Conservation (phyloP, 2,329 filamentous ascomycete species). For the Ophiostoma sp. region DNA sequence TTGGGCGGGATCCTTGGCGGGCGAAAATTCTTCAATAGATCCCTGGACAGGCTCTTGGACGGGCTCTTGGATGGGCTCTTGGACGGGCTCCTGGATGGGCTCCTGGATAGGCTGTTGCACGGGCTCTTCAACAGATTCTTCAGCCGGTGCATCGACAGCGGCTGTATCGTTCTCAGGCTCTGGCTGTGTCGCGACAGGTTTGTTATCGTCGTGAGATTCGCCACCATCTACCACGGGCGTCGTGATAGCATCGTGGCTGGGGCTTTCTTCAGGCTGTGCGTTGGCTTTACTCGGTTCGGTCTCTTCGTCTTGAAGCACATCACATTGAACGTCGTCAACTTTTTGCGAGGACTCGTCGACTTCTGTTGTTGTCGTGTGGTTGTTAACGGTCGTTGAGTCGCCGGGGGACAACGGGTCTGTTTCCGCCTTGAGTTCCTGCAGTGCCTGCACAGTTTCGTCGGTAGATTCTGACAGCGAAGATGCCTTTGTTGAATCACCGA, state of each 20-base stretch:
- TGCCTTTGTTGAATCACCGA: conserved; percentile 61
- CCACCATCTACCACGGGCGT: neutral
- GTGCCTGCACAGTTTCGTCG: conserved; percentile 54
- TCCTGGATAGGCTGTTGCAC: neutral
- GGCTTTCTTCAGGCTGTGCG: neutral
- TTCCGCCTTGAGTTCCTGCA: conserved; percentile 17
- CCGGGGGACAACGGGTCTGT: neutral
- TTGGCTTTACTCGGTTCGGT: neutral
- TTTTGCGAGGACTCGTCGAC: no score
- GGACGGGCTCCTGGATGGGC: neutral
- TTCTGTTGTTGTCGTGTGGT: neutral
- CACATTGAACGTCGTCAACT: neutral
- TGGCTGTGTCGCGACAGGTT: neutral
- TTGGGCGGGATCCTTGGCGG: neutral
- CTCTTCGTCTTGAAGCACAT: neutral
- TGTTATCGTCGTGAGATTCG: neutral
- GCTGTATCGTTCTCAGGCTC: neutral
- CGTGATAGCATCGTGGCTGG: neutral
- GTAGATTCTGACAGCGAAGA: conserved; percentile 65
- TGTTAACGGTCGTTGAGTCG: neutral
- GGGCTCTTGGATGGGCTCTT: neutral
- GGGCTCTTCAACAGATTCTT: neutral
- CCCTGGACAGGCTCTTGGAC: neutral
- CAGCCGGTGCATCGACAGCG: no score
- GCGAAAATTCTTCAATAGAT: neutral